Evolutionary conservation across 2,329 filamentous ascomycete genomes (phyloP), one percentile per base, ranked within the genome.

Genomic region (Aspergillus tanneri): DNA sequence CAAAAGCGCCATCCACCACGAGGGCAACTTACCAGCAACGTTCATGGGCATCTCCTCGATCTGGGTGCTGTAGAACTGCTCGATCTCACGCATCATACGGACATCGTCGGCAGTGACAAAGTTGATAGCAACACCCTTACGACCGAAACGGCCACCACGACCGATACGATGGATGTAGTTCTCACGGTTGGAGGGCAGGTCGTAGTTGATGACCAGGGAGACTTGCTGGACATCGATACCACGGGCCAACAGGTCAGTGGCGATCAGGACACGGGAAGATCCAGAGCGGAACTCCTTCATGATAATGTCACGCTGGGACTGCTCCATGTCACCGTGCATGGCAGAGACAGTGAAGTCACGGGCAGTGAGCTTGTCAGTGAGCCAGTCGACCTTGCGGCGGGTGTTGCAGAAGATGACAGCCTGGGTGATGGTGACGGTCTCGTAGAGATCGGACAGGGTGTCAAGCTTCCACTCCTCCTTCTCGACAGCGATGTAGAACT

Each of bases 351-450:
- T 97, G 82, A 99, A 99, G 79, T 99, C 92, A 80, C 90, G 90
- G 66, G 88, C 88, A 66, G 90, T 95, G 73, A 99, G 90, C 86
- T 97, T 97, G 79, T 97, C 92, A 63, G 93, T 97, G 66, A 99
- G 87, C 93, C 93, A 99, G 81, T 99, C 93, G 69, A 99, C 93
- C 91, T 99, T 99, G 83, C 92, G 88, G 75, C 93, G 88, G 72
- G 93, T 99, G 86, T 99, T 99, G 86, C 93, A 99, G 88, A 99
- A 99, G 79, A 99, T 99, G 77, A 99, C 93, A 52, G 93, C 93
- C 77, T 99, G 93, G 65, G 93, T 99, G 70, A 97, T 99, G 72
- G 93, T 99, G 71, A 99, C 88, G 47, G 93, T 99, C 81, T 99
- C 93, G 82, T 99, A 99, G 64, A 99, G 78, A 77, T 99, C 93